Evolutionary conservation across 768 basidiomycete genomes (phyloP).

Genomic region (Asterophora lycoperdoides): DNA sequence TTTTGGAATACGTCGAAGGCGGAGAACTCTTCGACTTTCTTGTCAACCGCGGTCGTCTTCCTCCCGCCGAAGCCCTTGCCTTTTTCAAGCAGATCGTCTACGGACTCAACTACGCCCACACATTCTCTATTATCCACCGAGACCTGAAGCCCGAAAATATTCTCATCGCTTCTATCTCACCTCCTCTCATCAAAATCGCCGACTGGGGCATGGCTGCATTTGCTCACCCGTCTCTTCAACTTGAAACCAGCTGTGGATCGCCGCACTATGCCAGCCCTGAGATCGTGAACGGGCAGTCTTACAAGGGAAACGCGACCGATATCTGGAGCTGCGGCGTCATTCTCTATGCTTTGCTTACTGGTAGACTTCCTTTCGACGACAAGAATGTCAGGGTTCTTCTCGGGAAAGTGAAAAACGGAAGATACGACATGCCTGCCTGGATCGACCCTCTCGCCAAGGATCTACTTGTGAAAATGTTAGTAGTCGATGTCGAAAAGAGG

Average conservation of each 20-base stretch:
- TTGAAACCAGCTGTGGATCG: constrained; percentile 94
- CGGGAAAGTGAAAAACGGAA: constrained; percentile 81
- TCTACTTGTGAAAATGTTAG: constrained; percentile 81
- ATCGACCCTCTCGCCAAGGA: constrained; percentile 84
- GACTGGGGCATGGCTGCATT: constrained; percentile 99
- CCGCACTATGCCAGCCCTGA: constrained; percentile 98
- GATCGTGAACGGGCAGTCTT: constrained; percentile 88
- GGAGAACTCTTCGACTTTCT: constrained; percentile 97
- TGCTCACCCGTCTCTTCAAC: constrained; percentile 75
- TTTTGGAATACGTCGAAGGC: constrained; percentile 93
- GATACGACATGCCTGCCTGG: constrained; percentile 77
- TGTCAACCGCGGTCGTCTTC: constrained; percentile 81
- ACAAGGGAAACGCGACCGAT: constrained; percentile 86
- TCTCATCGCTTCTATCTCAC: constrained; percentile 76
- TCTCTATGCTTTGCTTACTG: constrained; percentile 84
- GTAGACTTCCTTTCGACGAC: constrained; percentile 92
- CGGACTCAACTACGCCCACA: constrained; percentile 94
- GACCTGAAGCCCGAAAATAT: constrained; percentile 99
- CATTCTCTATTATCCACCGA: constrained; percentile 96
- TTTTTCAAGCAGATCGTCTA: constrained; percentile 96
- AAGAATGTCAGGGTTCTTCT: constrained; percentile 75
- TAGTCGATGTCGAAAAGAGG: constrained; percentile 74
- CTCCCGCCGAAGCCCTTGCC: constrained; percentile 74
- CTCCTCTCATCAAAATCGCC: constrained; percentile 89
- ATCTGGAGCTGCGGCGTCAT: constrained; percentile 98